Evolutionary conservation across 352 stramenopile species (phyloP).

Genomic region (Pythium plurisporium): DNA sequence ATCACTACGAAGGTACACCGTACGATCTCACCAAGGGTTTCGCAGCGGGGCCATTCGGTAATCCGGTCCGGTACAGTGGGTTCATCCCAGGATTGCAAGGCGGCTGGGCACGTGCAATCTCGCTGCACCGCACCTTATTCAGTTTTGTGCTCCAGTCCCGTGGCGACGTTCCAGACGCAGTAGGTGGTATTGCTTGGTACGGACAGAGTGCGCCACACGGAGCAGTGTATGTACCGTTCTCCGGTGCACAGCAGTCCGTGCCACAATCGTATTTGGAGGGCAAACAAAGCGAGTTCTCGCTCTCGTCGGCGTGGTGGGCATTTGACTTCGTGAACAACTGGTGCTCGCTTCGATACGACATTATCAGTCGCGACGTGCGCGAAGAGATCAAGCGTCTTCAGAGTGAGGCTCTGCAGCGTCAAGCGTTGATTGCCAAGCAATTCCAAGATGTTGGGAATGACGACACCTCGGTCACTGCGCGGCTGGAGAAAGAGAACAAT

Average conservation of each 20-base stretch:
- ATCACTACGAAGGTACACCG: conserved; percentile 89
- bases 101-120: conserved; percentile 88
- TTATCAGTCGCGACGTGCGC: conserved; percentile 57
- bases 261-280: conserved; percentile 57
- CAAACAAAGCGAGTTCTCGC: conserved; percentile 68
- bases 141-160: conserved; percentile 76
- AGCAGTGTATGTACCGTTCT: conserved; percentile 71
- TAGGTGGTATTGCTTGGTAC: conserved; percentile 66
- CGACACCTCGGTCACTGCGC: no score
- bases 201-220: conserved; percentile 59
- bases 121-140: conserved; percentile 86
- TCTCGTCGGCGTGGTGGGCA: conserved; percentile 70
- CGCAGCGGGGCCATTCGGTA: conserved; percentile 86
- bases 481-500: conserved; percentile 38
- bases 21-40: conserved; percentile 86
- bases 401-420: conserved; percentile 25
- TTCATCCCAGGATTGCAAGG: conserved; percentile 46
- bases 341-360: conserved; percentile 67
- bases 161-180: conserved; percentile 28
- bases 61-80: conserved; percentile 27
- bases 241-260: conserved; percentile 39
- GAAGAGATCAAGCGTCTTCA: conserved; percentile 36
- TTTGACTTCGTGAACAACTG: conserved; percentile 89
- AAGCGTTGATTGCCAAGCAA: neutral
- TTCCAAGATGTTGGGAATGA: conserved; percentile 6